Conservation (phyloP, 345 rosid genomes). For the Melaleuca alternifolia region DNA sequence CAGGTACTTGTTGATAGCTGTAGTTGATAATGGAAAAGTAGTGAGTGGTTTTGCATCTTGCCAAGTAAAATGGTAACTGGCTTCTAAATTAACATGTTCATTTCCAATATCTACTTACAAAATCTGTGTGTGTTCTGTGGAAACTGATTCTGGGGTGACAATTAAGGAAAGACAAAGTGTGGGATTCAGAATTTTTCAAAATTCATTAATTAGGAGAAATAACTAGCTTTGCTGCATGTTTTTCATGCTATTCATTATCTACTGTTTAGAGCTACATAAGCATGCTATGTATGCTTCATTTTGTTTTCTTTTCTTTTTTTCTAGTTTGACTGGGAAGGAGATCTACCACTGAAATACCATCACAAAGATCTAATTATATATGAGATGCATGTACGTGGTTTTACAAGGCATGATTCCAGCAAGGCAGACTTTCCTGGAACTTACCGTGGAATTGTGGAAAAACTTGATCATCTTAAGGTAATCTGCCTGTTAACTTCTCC, state of each 20-base stretch:
- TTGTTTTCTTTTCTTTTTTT: neutral
- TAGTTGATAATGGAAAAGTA: neutral
- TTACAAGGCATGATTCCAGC: constrained; percentile 82
- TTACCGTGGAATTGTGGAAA: constrained; percentile 72
- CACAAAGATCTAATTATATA: constrained; percentile 75
- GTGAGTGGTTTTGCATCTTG: neutral
- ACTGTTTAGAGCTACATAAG: neutral
- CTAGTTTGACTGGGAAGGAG: constrained; percentile 99
- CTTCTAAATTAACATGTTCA: neutral
- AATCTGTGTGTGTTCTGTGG: neutral
- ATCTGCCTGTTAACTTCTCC: neutral
- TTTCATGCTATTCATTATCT: neutral
- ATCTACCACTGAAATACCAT: constrained; percentile 62
- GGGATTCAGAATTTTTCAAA: neutral
- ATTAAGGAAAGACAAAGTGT: neutral
- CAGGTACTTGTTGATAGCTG: constrained; percentile 34
- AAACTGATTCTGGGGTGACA: neutral
- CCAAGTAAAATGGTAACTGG: neutral
- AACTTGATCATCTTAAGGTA: constrained; percentile 95
- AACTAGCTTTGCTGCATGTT: neutral
- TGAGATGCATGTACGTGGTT: constrained; percentile 96
- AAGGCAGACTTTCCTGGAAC: constrained; percentile 66
- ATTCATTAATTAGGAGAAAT: neutral
- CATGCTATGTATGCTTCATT: neutral
- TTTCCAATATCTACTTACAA: neutral